These are phyloP conservation scores for Tetracentron sinense DNA, from an alignment of 164 flowering plant species.

Conservation along the genomic window DNA sequence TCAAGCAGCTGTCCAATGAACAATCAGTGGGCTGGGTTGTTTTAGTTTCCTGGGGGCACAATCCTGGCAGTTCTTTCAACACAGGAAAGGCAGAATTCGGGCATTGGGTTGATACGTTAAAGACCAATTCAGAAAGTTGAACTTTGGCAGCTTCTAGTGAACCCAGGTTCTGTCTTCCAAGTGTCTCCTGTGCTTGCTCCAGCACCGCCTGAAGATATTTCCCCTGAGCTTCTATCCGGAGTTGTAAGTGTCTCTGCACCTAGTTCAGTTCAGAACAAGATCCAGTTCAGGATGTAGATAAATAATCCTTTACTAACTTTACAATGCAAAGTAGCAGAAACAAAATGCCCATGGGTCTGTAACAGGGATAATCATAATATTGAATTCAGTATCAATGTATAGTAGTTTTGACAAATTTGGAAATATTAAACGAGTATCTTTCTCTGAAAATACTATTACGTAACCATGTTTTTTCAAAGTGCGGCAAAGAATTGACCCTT, in stretches of 20 bases:
- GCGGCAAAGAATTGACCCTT: neutral
- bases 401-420: no score
- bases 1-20: slow-evolving; percentile 75
- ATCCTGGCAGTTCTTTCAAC: slow-evolving; percentile 40
- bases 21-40: slow-evolving; percentile 48
- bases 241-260: slow-evolving; percentile 89
- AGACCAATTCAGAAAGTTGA: slow-evolving; percentile 71
- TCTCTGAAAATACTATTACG: neutral
- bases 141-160: slow-evolving; percentile 71
- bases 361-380: neutral
- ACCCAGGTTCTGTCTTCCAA: slow-evolving; percentile 71
- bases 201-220: slow-evolving; percentile 81
- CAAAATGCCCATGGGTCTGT: no score
- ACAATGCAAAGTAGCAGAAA: no score
- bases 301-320: neutral
- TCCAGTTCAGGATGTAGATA: slow-evolving; percentile 5
- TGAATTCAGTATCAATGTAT: no score
- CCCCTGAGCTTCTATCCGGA: slow-evolving; percentile 88
- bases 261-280: slow-evolving; percentile 26
- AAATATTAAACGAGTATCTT: neutral
- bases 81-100: slow-evolving; percentile 53
- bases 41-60: slow-evolving; percentile 53
- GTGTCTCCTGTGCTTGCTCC: slow-evolving; percentile 90
- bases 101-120: slow-evolving; percentile 68
- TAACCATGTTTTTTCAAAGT: no score